Percentiles rank a stretch among this genome's conserved stretches.
Evolutionary conservation across 2,329 filamentous ascomycete genomes (phyloP).

Genomic region (Alternaria sp.): DNA sequence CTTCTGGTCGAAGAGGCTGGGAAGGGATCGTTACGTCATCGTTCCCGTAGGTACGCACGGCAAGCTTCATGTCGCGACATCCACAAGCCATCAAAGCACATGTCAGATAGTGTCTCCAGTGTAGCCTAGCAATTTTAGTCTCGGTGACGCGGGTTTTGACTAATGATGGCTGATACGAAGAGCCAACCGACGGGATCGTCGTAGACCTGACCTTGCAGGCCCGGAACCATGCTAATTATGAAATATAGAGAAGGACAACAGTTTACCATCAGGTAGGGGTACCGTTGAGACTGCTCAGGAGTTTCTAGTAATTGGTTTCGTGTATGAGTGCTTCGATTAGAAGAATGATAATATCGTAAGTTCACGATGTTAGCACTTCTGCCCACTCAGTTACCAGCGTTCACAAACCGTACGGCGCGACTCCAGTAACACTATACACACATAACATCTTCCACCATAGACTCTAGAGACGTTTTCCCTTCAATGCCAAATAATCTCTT

Average conservation of each 20-base stretch:
- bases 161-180: background rate
- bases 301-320: background rate
- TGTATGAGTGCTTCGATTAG: background rate
- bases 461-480: background rate
- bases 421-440: background rate
- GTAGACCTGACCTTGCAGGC: background rate
- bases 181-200: background rate
- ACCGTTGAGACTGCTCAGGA: background rate
- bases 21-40: background rate
- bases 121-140: background rate
- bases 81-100: background rate
- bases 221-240: background rate
- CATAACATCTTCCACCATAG: background rate
- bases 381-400: background rate
- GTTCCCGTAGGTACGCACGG: background rate
- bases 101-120: background rate
- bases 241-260: background rate
- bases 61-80: background rate
- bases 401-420: background rate
- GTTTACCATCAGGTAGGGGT: background rate
- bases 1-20: background rate
- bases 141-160: background rate
- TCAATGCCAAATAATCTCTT: background rate
- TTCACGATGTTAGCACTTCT: background rate
- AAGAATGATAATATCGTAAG: background rate